These are phyloP conservation scores for Metarhizium album DNA, from an alignment of 2,329 filamentous ascomycete species.

Conservation along the genomic window DNA sequence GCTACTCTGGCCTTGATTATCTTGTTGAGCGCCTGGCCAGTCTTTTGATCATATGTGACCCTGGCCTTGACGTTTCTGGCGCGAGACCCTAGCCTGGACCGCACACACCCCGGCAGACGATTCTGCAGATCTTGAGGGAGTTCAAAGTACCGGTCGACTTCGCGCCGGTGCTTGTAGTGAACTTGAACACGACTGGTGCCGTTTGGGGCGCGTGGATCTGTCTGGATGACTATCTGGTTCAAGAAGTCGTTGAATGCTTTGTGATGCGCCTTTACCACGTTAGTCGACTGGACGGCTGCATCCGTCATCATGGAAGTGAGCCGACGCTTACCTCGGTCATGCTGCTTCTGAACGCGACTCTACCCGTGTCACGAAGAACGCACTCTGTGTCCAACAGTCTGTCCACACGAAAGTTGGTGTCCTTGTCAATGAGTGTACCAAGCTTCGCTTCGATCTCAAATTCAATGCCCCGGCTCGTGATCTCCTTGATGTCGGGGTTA, in stretches of 20 bases:
- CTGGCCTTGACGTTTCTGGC: conserved; percentile 38
- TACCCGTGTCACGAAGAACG: conserved; percentile 49
- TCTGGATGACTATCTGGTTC: conserved; percentile 55
- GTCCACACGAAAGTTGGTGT: conserved; percentile 57
- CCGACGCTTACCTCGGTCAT: conserved; percentile 67
- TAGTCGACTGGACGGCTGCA: conserved; percentile 7
- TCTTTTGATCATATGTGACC: conserved; percentile 67
- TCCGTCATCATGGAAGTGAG: neutral
- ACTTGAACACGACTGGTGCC: conserved; percentile 47
- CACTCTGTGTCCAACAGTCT: conserved; percentile 61
- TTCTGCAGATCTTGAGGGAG: conserved; percentile 49
- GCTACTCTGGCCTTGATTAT: conserved; percentile 87
- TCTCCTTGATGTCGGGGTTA: conserved; percentile 54
- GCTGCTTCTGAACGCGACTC: conserved; percentile 67
- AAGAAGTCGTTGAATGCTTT: conserved; percentile 74
- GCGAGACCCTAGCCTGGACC: conserved; percentile 42
- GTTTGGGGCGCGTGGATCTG: conserved; percentile 42
- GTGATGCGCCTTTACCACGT: conserved; percentile 56
- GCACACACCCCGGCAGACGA: conserved; percentile 53
- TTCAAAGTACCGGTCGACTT: conserved; percentile 76
- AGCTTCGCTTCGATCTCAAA: conserved; percentile 94
- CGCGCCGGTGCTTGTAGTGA: conserved; percentile 70
- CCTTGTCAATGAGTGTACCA: conserved; percentile 66
- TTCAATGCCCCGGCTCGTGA: conserved; percentile 53
- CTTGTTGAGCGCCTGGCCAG: conserved; percentile 58